A percentile compares a stretch with the other conserved stretches of the same genome.
Conservation (phyloP, 495 filamentous ascomycete genomes). For the Staphylotrichum longicolle region DNA sequence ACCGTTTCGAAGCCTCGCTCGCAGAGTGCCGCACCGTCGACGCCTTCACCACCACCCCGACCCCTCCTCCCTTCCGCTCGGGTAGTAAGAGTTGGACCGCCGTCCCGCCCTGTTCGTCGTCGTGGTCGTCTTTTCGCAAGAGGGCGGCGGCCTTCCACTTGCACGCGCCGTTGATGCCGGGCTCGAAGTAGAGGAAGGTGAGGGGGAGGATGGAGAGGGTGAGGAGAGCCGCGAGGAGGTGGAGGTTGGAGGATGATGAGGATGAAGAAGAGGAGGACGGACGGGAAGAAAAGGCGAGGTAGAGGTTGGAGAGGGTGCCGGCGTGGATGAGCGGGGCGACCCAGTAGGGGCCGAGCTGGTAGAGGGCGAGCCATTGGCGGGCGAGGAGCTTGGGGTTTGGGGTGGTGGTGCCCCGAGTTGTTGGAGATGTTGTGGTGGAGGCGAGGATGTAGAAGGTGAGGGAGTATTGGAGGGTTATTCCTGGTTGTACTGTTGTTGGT, state of each 20-base stretch:
- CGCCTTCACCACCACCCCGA: neutral
- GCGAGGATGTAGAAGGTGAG: slow-evolving; percentile 10
- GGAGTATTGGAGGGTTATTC: slow-evolving; percentile 22
- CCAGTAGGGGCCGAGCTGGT: slow-evolving; percentile 25
- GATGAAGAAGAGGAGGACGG: neutral
- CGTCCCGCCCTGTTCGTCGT: no score
- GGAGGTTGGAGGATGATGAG: neutral
- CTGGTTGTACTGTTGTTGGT: neutral
- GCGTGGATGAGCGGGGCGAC: slow-evolving; percentile 18
- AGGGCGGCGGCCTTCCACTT: slow-evolving; percentile 26
- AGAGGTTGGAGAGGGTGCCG: slow-evolving; percentile 19
- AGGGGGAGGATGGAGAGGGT: slow-evolving; percentile 20
- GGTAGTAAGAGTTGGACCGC: no score
- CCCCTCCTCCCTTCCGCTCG: neutral
- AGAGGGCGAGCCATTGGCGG: slow-evolving; percentile 25
- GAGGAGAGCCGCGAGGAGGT: slow-evolving; percentile 1
- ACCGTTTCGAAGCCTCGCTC: neutral
- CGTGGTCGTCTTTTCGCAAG: neutral
- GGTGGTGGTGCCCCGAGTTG: neutral
- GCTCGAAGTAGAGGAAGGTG: slow-evolving; percentile 26
- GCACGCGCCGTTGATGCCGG: slow-evolving; percentile 29
- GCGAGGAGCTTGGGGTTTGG: slow-evolving; percentile 20
- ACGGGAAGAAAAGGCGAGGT: slow-evolving; percentile 11
- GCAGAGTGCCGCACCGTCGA: slow-evolving; percentile 17
- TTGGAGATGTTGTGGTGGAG: slow-evolving; percentile 3